These are phyloP conservation scores for Mimosa bimucronata DNA, from an alignment of 306 rosid genomes.

Conservation along the genomic window DNA sequence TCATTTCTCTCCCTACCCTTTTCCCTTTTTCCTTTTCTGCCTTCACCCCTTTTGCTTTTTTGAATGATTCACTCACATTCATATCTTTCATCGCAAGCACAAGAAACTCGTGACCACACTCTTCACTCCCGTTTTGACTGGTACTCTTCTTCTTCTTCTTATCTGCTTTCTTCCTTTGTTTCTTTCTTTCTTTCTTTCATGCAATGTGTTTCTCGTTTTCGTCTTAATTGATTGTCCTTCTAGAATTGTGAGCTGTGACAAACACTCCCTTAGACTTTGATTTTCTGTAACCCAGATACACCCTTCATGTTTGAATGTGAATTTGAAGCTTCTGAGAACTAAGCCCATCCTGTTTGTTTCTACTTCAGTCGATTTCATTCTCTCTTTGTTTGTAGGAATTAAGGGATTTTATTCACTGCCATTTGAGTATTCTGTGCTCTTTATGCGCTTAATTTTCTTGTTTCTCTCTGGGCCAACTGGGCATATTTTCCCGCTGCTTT, in stretches of 20 bases:
- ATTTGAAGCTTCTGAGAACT: slow-evolving; percentile 4
- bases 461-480: not conserved
- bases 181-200: not conserved
- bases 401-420: not conserved
- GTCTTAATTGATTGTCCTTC: slow-evolving; percentile 19
- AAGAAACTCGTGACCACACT: slow-evolving; percentile 32
- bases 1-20: slow-evolving; percentile 30
- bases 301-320: not conserved
- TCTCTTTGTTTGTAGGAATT: slow-evolving; percentile 23
- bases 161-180: not conserved
- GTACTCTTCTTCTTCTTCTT: not conserved
- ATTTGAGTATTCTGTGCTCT: slow-evolving; percentile 15
- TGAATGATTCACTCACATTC: slow-evolving; percentile 23
- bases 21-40: not conserved
- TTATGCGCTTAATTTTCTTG: slow-evolving; percentile 16
- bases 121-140: not conserved
- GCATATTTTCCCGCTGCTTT: not conserved
- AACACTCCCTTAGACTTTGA: not conserved
- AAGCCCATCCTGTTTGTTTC: slow-evolving; percentile 36
- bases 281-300: not conserved
- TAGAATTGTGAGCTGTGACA: not conserved
- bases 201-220: slow-evolving; percentile 44
- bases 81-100: slow-evolving; percentile 10
- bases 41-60: slow-evolving; percentile 26
- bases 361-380: slow-evolving; percentile 32